Evolutionary conservation across 2,329 filamentous ascomycete genomes (phyloP).

Genomic region (Pochonia chlamydosporia): DNA sequence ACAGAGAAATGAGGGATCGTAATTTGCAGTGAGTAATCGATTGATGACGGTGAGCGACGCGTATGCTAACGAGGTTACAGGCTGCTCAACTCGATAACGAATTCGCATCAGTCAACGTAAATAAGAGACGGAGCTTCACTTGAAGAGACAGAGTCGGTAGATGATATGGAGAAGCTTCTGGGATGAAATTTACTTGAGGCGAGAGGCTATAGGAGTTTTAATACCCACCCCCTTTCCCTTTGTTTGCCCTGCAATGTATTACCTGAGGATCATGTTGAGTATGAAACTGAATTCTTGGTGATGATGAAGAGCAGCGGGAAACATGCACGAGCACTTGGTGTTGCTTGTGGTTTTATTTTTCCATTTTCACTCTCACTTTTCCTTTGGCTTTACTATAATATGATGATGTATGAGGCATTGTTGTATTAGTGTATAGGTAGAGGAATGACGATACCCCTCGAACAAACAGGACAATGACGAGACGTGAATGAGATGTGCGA

Average conservation of each 20-base stretch:
- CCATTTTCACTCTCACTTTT: background rate
- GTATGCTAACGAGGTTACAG: slow-evolving; percentile 6
- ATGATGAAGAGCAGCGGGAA: background rate
- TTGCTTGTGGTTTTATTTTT: background rate
- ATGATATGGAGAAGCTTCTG: too few relatives aligned
- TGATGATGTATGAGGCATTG: background rate
- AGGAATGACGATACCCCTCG: slow-evolving; percentile 10
- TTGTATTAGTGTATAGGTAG: background rate
- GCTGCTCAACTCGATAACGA: slow-evolving; percentile 18
- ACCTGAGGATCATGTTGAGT: background rate
- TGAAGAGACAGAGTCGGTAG: background rate
- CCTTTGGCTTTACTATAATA: background rate
- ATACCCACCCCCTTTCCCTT: slow-evolving; percentile 8
- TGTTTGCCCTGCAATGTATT: background rate
- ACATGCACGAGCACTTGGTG: background rate
- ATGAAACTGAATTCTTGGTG: background rate
- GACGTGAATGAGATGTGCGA: background rate
- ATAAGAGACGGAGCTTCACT: background rate
- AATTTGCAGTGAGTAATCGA: slow-evolving; percentile 41
- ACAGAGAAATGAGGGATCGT: slow-evolving; percentile 50
- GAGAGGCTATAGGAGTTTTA: slow-evolving; percentile 1
- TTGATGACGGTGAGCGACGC: background rate
- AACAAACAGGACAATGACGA: background rate
- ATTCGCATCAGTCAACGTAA: slow-evolving; percentile 12
- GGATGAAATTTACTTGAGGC: background rate